A percentile compares a stretch with the other conserved stretches of the same genome.
Evolutionary conservation across 2,329 filamentous ascomycete genomes (phyloP).

Genomic region (Aspergillus pseudonomiae): DNA sequence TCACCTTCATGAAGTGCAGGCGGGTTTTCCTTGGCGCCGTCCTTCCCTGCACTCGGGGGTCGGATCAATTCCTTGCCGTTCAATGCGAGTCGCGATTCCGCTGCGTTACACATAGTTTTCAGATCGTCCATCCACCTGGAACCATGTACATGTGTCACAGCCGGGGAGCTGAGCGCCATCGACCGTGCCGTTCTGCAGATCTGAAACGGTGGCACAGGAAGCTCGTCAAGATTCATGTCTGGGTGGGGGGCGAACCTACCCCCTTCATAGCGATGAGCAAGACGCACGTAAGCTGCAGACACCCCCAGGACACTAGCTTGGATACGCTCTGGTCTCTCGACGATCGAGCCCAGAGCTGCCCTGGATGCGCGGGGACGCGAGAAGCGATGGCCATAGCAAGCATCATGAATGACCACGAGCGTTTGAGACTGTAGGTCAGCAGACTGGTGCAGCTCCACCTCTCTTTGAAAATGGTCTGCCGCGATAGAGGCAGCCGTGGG

Average conservation of each 20-base stretch:
- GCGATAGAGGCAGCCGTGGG: slow-evolving; percentile 63
- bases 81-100: slow-evolving; percentile 74
- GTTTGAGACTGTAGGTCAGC: slow-evolving; percentile 58
- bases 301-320: slow-evolving; percentile 81
- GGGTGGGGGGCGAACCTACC: slow-evolving; percentile 71
- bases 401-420: slow-evolving; percentile 85
- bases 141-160: slow-evolving; percentile 90
- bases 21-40: slow-evolving; percentile 45
- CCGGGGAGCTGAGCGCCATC: slow-evolving; percentile 71
- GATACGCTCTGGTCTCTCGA: slow-evolving; percentile 90
- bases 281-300: slow-evolving; percentile 84
- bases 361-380: slow-evolving; percentile 79
- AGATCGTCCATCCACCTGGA: slow-evolving; percentile 92
- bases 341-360: slow-evolving; percentile 73
- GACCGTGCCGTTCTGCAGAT: slow-evolving; percentile 79
- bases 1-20: slow-evolving; percentile 80
- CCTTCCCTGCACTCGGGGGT: slow-evolving; percentile 48
- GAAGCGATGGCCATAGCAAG: slow-evolving; percentile 92
- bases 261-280: slow-evolving; percentile 77
- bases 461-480: slow-evolving; percentile 68
- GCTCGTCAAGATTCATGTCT: slow-evolving; percentile 55
- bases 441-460: slow-evolving; percentile 66
- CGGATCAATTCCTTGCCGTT: slow-evolving; percentile 78
- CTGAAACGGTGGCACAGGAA: slow-evolving; percentile 72
- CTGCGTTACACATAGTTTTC: slow-evolving; percentile 78